Conservation (phyloP, 225 moss, liverwort and hornwort genomes). For the Climacium dendroides region DNA sequence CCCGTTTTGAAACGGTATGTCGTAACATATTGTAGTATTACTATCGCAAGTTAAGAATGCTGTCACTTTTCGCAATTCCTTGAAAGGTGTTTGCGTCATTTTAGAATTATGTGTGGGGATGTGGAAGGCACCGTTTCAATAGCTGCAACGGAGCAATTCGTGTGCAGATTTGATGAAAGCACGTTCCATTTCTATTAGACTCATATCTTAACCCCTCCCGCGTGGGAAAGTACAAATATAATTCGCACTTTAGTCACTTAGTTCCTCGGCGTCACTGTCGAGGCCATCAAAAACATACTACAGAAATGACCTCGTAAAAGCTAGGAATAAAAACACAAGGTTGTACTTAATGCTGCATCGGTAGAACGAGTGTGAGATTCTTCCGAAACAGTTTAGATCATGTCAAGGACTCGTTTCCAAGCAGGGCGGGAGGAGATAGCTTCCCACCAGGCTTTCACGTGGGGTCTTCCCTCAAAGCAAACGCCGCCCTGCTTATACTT, state of each 20-base stretch:
- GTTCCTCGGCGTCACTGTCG: background rate
- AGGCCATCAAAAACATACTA: background rate
- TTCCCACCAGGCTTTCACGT: constrained; percentile 53
- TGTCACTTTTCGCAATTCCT: background rate
- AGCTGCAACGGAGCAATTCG: background rate
- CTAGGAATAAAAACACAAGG: background rate
- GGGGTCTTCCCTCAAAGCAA: constrained; percentile 19
- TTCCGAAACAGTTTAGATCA: background rate
- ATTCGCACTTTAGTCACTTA: background rate
- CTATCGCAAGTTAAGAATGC: background rate
- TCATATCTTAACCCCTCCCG: background rate
- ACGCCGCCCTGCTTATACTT: constrained; percentile 1
- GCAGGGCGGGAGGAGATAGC: constrained; percentile 37
- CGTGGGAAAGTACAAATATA: background rate
- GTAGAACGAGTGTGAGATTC: background rate
- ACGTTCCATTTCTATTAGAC: background rate
- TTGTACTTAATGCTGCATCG: background rate
- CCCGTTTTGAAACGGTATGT: background rate
- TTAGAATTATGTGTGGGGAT: background rate
- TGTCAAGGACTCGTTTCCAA: constrained; percentile 24
- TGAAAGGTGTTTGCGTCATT: background rate
- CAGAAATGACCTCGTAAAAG: background rate
- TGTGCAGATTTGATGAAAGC: background rate
- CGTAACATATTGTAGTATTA: too few relatives aligned
- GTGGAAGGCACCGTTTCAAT: background rate